Evolutionary conservation across 257 asterid species (phyloP), one percentile per base, ranked within the genome.

Genomic region (Gentiana straminea): DNA sequence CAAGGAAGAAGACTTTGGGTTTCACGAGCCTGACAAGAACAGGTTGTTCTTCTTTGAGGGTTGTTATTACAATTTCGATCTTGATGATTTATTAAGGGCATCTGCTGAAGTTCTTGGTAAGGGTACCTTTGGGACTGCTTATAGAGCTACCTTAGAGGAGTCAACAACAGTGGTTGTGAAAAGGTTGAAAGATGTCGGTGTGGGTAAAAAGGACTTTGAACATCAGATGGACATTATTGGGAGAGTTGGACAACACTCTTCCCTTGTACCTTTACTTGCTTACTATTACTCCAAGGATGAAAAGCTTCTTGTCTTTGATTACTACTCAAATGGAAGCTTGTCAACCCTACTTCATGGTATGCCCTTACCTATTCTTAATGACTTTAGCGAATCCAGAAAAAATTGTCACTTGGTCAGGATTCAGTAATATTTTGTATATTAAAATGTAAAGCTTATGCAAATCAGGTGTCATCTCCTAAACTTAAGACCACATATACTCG

Each of bases 231-330:
- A 86, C 52, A 68, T 70, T 34, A 75, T 84, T 1, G 93, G 94
- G 37, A 76, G 98, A 67, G 82, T 84, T 51, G 95, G 95, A 39
- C 96, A 80, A 64, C 95, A 91, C 68, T 76, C 84, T 7, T 81
- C 81, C 64, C 52, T 77, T 7, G 94, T 79, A 54, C 95, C 95
- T 58, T 67, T 91, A 35, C 86, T 96, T 1, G 98, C 98, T 54
- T 90, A 90, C 73, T 90, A 90, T 66, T 90, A 84, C 79, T 90
- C 98, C 75, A 90, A 90, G 77, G 98, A 90, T 59, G 98, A 90
- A 62, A 90, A 90, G 84, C 95, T 90, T 51, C 79, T 90, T 13
- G 96, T 90, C 35, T 77, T 77, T 61, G 98, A 84, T 73, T 81
- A 81, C 75, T 84, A 79, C 70, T 56, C 92, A 8, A 79, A 62